Conservation (phyloP, 1,284 basidiomycete species). For the Macrocybe sp. region DNA sequence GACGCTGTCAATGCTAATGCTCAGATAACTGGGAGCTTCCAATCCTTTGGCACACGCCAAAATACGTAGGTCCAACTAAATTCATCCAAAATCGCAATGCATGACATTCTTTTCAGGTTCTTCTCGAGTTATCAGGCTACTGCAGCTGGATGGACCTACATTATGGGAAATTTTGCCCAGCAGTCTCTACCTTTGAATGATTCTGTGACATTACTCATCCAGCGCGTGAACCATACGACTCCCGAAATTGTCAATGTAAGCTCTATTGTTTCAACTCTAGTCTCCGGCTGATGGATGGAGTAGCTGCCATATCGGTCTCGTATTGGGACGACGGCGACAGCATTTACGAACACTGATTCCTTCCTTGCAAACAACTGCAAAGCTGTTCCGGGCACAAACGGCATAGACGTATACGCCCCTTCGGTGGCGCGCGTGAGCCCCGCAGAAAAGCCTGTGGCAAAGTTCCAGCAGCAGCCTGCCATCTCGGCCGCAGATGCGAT, state of each 20-base stretch:
- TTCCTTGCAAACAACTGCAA: conserved; percentile 51
- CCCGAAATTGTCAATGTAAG: conserved; percentile 29
- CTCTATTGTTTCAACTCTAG: not conserved
- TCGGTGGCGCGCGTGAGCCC: conserved; percentile 10
- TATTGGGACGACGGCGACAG: conserved; percentile 33
- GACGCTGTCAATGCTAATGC: conserved; percentile 50
- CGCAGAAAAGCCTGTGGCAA: conserved; percentile 20
- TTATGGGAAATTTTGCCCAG: conserved; percentile 60
- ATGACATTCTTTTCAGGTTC: conserved; percentile 26
- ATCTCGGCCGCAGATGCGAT: conserved; percentile 27
- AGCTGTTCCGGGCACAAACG: conserved; percentile 46
- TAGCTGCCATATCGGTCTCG: conserved; percentile 58
- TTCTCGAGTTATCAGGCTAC: conserved; percentile 38
- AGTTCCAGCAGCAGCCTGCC: conserved; percentile 43
- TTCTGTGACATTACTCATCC: conserved; percentile 42
- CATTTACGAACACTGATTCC: conserved; percentile 47
- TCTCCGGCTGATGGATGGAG: not conserved
- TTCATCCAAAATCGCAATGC: not conserved
- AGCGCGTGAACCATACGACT: conserved; percentile 34
- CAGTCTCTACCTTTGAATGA: conserved; percentile 51
- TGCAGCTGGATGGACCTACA: conserved; percentile 46
- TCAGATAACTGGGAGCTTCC: conserved; percentile 39
- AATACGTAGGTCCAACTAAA: conserved; percentile 25
- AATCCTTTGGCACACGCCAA: conserved; percentile 47
- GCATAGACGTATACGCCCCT: conserved; percentile 34